A percentile compares a stretch with the other conserved stretches of the same genome.
phyloP scores from a whole-genome alignment of 441 rosid genomes.

The Eutrema salsugineum region DNA sequence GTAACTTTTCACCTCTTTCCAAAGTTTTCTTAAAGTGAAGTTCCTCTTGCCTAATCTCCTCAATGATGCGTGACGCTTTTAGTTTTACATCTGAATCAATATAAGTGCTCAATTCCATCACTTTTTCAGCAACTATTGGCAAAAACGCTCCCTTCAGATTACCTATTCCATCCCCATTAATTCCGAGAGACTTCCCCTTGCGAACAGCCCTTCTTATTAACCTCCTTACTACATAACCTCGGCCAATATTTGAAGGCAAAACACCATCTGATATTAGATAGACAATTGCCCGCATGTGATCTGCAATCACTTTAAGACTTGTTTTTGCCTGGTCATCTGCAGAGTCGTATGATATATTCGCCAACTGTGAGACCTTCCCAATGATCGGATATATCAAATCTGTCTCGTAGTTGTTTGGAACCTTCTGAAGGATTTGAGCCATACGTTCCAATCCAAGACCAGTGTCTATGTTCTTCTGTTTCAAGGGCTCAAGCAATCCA shows the following conservation, averaged over 20 bases:
- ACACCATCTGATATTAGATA: constrained; percentile 94
- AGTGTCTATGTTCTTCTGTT: constrained; percentile 90
- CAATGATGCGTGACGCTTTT: constrained; percentile 57
- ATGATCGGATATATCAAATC: constrained; percentile 92
- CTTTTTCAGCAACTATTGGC: constrained; percentile 73
- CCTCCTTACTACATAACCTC: constrained; percentile 94
- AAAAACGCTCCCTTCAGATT: constrained; percentile 66
- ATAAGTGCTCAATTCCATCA: constrained; percentile 65
- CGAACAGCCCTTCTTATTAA: constrained; percentile 93
- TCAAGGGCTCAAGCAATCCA: constrained; percentile 78
- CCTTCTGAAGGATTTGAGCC: constrained; percentile 93
- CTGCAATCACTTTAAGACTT: constrained; percentile 83
- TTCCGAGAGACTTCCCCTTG: constrained; percentile 77
- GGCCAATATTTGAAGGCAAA: constrained; percentile 83
- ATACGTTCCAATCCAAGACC: constrained; percentile 95
- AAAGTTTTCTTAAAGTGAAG: constrained; percentile 82
- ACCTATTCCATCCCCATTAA: constrained; percentile 57
- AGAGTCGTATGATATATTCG: constrained; percentile 55
- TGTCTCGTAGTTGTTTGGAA: constrained; percentile 94
- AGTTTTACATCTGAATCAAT: constrained; percentile 66
- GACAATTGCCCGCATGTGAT: constrained; percentile 85
- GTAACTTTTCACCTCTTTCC: constrained; percentile 90
- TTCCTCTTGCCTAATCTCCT: constrained; percentile 85
- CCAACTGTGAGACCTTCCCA: constrained; percentile 65
- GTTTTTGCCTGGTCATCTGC: constrained; percentile 54